phyloP scores from a whole-genome alignment of 2,329 filamentous ascomycete species.

The Ophiostoma himal-ulmi region DNA sequence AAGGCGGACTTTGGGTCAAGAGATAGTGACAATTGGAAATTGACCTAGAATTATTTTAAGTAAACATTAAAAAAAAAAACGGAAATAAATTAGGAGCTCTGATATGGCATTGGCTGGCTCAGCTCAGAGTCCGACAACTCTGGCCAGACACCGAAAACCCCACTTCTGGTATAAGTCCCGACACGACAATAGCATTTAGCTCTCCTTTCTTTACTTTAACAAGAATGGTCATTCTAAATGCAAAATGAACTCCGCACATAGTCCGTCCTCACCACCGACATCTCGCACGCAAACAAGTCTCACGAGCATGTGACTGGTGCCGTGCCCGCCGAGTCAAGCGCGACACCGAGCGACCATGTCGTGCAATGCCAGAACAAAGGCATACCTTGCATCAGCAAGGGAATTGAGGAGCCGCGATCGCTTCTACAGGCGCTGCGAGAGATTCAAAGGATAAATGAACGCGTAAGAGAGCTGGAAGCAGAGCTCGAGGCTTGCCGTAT shows the following conservation, averaged over 20 bases:
- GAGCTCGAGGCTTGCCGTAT: conserved; percentile 13
- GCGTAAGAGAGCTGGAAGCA: conserved; percentile 16
- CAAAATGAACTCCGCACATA: neutral
- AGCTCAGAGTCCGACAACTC: neutral
- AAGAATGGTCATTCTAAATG: neutral
- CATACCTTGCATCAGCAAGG: conserved; percentile 10
- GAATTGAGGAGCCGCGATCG: conserved; percentile 12
- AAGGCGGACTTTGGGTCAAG: conserved; percentile 45
- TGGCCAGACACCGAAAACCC: neutral
- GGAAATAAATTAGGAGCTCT: neutral
- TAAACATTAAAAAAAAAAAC: neutral
- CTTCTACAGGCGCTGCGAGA: conserved; percentile 22
- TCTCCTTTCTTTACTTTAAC: neutral
- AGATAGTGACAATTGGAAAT: neutral
- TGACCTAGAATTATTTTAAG: neutral
- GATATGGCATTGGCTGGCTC: no score
- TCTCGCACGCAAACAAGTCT: conserved; percentile 19
- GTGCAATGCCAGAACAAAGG: conserved; percentile 10
- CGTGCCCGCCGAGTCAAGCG: conserved; percentile 20
- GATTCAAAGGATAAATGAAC: conserved; percentile 15
- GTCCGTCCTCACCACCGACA: neutral
- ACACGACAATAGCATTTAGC: neutral
- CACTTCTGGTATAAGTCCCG: neutral
- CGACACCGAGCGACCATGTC: conserved; percentile 19
- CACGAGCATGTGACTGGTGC: conserved; percentile 21